phyloP scores from a whole-genome alignment of 306 rosid species.

The Cicer arietinum region DNA sequence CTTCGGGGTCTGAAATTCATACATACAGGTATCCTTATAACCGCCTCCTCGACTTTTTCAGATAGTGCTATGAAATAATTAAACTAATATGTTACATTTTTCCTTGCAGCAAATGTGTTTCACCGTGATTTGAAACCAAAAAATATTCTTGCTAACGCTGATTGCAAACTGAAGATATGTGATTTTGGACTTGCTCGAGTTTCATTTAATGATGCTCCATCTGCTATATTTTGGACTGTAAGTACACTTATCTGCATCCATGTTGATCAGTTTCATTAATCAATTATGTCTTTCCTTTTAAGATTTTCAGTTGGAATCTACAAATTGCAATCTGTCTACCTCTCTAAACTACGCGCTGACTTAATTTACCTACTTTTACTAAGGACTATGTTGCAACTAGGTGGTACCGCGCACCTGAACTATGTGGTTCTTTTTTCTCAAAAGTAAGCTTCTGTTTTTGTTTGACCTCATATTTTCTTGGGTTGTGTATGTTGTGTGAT shows the following conservation, averaged over 20 bases:
- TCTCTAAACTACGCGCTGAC: conserved; percentile 41
- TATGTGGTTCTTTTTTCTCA: conserved; percentile 97
- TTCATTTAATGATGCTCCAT: conserved; percentile 93
- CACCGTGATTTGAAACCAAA: conserved; percentile 99
- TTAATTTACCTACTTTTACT: conserved; percentile 40
- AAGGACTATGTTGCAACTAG: conserved; percentile 99
- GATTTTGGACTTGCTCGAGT: conserved; percentile 99
- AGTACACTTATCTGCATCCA: conserved; percentile 44
- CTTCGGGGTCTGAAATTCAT: conserved; percentile 89
- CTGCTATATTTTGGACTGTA: conserved; percentile 98
- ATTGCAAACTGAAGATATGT: conserved; percentile 95
- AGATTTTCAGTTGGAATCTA: conserved; percentile 30
- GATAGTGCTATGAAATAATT: not conserved
- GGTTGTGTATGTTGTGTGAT: conserved; percentile 7
- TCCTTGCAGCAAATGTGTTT: conserved; percentile 87
- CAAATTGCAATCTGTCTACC: conserved; percentile 11
- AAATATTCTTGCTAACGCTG: conserved; percentile 97
- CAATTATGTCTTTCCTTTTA: conserved; percentile 1
- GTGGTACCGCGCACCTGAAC: conserved; percentile 99
- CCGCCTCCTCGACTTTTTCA: conserved; percentile 14
- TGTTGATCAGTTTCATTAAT: conserved; percentile 36
- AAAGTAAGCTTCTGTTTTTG: conserved; percentile 65
- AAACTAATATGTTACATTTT: conserved; percentile 8
- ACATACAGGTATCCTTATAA: conserved; percentile 68
- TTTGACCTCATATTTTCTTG: conserved; percentile 2